Base-by-base conservation (phyloP, 345 rosid species). In the Acer yangbiense region DNA sequence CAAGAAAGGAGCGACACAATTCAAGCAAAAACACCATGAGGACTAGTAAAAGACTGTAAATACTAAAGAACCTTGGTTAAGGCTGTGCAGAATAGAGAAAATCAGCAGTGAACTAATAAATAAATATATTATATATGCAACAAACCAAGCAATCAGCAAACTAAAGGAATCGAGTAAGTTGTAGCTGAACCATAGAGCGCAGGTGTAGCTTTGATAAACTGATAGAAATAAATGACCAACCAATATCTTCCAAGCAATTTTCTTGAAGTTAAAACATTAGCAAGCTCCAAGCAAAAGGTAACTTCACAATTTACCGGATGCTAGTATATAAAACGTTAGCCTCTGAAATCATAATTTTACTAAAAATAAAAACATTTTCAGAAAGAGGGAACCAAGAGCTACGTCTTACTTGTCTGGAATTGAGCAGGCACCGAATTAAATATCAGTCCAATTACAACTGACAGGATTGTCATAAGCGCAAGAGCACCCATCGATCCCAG, bases 381-480 rank as follows among this genome's bases (percentile, higher is more conserved):
- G 16, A 67, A 64, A 29, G 32, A 58, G 11, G 67, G 54, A 73
- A 52, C 20, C 44, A 75, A 32, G 23, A 73, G 23, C 64, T 65
- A 20, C 58, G 75, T 76, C 94, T 89, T 91, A 96, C 99, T 92
- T 9, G 98, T 96, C 67, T 94, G 98, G 78, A 96, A 94, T 84
- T 96, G 97, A 86, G 99, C 93, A 78, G 99, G 99, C 62, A 96
- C 97, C 0, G 99, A 94, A 73, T 89, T 93, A 86, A 96, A 96
- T 76, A 96, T 77, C 81, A 92, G 88, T 73, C 99, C 99, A 57
- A 94, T 96, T 48, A 94, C 84, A 81, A 94, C 99, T 0, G 98
- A 96, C 76, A 96, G 85, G 80, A 96, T 80, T 64, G 98, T 92
- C 99, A 96, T 94, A 77, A 96, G 92, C 68, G 95, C 92, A 85